phyloP scores from a whole-genome alignment of 257 asterid species.

The Fraxinus anomala region DNA sequence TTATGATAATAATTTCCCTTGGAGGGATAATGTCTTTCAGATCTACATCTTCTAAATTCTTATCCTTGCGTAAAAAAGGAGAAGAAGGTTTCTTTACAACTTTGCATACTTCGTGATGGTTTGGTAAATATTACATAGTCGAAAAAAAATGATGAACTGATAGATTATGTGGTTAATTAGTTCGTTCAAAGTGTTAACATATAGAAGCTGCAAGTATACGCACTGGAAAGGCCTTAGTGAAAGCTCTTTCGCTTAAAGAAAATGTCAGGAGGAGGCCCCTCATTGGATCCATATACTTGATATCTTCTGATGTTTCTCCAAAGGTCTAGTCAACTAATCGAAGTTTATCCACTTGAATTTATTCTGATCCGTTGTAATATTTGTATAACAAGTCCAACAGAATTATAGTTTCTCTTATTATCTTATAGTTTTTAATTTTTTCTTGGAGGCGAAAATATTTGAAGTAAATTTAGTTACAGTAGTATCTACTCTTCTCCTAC shows the following conservation, averaged over 20 bases:
- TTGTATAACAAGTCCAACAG: not conserved
- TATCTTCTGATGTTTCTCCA: not conserved
- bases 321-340: not conserved
- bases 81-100: not conserved
- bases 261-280: slow-evolving; percentile 14
- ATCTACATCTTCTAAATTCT: not conserved
- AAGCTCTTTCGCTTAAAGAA: not conserved
- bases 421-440: not conserved
- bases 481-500: not conserved
- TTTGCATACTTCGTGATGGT: not conserved
- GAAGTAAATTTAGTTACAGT: not conserved
- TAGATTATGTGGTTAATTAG: not conserved
- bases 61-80: not conserved
- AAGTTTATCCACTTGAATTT: not conserved
- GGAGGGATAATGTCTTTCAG: slow-evolving; percentile 11
- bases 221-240: not conserved
- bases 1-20: slow-evolving; percentile 2
- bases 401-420: too few relatives aligned
- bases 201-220: slow-evolving; percentile 8
- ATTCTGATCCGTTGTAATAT: not conserved
- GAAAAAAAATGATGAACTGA: not conserved
- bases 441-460: not conserved
- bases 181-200: not conserved
- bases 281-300: not conserved
- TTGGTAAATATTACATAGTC: not conserved